Percentiles rank a stretch among this genome's conserved stretches.
phyloP scores from a whole-genome alignment of 140 eudicot genomes.

The Oenanthe javanica region DNA sequence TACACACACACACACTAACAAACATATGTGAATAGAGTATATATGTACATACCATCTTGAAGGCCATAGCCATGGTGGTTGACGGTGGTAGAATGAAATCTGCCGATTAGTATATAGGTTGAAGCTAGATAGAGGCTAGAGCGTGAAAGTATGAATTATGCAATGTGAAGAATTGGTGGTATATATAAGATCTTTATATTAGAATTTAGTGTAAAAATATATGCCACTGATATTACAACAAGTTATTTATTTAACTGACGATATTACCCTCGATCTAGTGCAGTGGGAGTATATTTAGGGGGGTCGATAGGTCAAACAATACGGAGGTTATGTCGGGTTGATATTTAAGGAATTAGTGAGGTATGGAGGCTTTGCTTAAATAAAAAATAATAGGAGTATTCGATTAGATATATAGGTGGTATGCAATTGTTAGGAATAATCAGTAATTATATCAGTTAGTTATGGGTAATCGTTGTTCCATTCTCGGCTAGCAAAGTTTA shows the following conservation, averaged over 20 bases:
- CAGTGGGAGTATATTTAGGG: background rate
- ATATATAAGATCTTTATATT: slow-evolving; percentile 22
- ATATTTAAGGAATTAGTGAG: background rate
- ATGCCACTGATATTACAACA: too few species aligned
- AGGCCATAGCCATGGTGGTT: slow-evolving; percentile 88
- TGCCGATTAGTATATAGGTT: background rate
- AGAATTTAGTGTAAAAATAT: background rate
- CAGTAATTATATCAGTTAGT: background rate
- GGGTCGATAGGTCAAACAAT: background rate
- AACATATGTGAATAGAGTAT: background rate
- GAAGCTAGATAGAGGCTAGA: background rate
- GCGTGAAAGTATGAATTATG: slow-evolving; percentile 12
- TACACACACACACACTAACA: background rate
- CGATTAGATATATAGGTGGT: background rate
- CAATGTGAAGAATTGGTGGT: background rate
- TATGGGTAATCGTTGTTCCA: background rate
- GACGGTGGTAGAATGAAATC: background rate
- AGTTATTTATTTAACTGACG: background rate
- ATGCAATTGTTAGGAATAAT: background rate
- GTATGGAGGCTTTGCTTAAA: background rate
- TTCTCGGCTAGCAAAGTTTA: background rate
- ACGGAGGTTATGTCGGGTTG: background rate
- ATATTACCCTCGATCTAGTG: background rate
- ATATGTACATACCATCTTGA: slow-evolving; percentile 67
- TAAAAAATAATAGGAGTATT: background rate